Evolutionary conservation across 1,284 basidiomycete species (phyloP).

Genomic region (Microbotryum saponariae): DNA sequence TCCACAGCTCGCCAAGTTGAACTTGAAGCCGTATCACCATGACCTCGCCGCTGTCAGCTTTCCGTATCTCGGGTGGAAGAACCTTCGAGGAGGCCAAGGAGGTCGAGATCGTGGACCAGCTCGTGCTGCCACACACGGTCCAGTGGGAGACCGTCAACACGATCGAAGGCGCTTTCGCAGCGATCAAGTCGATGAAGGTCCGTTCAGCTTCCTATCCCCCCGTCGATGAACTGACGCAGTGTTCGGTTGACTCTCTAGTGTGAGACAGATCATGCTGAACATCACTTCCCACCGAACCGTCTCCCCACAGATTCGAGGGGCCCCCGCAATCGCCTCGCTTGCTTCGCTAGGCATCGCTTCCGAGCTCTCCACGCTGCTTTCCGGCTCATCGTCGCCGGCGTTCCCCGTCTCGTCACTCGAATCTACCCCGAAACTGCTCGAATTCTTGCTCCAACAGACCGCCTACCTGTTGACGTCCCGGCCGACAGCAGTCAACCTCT

Average conservation of each 20-base stretch:
- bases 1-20: neutral
- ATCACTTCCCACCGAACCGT: too few species aligned
- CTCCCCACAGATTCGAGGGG: constrained; percentile 64
- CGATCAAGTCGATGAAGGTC: constrained; percentile 87
- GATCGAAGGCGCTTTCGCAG: constrained; percentile 73
- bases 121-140: constrained; percentile 52
- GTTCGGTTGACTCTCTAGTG: too few species aligned
- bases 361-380: constrained; percentile 41
- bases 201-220: constrained; percentile 12
- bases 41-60: constrained; percentile 18
- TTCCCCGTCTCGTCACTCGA: constrained; percentile 45
- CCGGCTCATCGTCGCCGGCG: constrained; percentile 46
- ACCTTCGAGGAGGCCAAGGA: constrained; percentile 24
- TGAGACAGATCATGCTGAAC: too few species aligned
- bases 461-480: constrained; percentile 71
- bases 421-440: constrained; percentile 50
- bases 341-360: constrained; percentile 70
- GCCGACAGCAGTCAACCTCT: constrained; percentile 90
- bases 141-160: constrained; percentile 63
- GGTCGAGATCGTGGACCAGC: constrained; percentile 38
- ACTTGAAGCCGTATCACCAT: neutral
- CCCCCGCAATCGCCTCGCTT: constrained; percentile 86
- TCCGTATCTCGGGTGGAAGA: constrained; percentile 21
- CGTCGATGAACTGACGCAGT: neutral
- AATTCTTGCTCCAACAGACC: constrained; percentile 53